Percentiles rank a stretch among this genome's conserved stretches.
phyloP scores from a whole-genome alignment of 2,329 filamentous ascomycete species.

The Fonsecaea monophora region DNA sequence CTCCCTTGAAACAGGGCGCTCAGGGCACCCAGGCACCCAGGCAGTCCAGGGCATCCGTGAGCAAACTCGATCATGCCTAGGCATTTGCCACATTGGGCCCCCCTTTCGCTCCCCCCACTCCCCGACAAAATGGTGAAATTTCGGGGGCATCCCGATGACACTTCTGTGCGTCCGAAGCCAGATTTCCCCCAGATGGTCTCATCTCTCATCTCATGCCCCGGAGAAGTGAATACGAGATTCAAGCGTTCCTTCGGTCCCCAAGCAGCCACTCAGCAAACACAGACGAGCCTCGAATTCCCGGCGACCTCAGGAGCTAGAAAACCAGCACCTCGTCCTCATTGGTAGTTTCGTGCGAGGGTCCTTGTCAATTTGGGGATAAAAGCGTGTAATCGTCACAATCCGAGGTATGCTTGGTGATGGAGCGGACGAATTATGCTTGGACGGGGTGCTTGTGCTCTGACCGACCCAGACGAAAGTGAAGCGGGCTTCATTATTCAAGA shows the following conservation, averaged over 20 bases:
- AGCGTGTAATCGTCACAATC: too few relatives aligned
- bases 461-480: too few relatives aligned
- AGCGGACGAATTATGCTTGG: too few relatives aligned
- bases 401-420: too few relatives aligned
- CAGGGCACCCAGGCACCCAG: too few relatives aligned
- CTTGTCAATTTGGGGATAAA: too few relatives aligned
- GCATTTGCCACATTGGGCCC: neutral
- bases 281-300: neutral
- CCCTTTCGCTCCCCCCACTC: neutral
- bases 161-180: neutral
- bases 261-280: neutral
- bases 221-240: neutral
- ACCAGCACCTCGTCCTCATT: constrained; percentile 1
- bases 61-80: neutral
- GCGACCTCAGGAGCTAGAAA: neutral
- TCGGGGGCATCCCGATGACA: neutral
- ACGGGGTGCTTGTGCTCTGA: too few relatives aligned
- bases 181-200: neutral
- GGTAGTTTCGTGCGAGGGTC: neutral
- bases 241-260: neutral
- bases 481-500: too few relatives aligned
- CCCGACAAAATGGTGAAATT: neutral
- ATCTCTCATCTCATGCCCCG: neutral
- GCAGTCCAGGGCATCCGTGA: too few relatives aligned
- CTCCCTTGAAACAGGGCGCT: neutral